A percentile compares a stretch with the other conserved stretches of the same genome.
phyloP scores from a whole-genome alignment of 2,329 filamentous ascomycete genomes.

The Sporothrix protearum region DNA sequence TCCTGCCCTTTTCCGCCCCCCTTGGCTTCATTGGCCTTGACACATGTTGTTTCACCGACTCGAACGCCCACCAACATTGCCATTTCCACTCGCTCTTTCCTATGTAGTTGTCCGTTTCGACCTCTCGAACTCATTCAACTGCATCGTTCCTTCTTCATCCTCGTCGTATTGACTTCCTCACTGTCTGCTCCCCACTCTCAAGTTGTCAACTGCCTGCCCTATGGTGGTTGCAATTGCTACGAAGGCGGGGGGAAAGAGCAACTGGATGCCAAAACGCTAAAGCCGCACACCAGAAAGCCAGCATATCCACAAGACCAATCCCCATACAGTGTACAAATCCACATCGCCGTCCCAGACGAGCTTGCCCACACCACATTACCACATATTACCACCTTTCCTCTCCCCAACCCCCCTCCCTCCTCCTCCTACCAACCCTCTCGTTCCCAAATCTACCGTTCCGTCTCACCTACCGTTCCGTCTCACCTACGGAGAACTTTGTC shows the following conservation, averaged over 20 bases:
- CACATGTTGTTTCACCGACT: not conserved
- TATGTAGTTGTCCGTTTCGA: no score
- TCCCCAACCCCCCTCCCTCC: not conserved
- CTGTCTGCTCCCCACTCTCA: not conserved
- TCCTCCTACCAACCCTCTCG: not conserved
- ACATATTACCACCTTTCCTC: not conserved
- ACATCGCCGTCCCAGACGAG: conserved; percentile 9
- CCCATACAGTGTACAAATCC: conserved; percentile 5
- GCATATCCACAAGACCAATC: conserved; percentile 3
- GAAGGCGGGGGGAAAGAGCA: conserved; percentile 16
- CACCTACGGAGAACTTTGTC: not conserved
- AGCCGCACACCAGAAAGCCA: conserved; percentile 10
- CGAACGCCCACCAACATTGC: not conserved
- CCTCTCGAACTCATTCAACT: not conserved
- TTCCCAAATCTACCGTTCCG: not conserved
- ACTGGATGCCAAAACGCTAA: conserved; percentile 13
- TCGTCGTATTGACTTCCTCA: not conserved
- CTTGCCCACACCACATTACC: not conserved
- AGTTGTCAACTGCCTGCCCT: not conserved
- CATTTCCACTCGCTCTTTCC: not conserved
- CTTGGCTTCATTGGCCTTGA: not conserved
- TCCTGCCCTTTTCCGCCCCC: conserved; percentile 8
- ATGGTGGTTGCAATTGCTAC: conserved; percentile 1
- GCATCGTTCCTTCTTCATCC: not conserved
- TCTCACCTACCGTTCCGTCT: not conserved